Evolutionary conservation across 1,139 yeast genomes (phyloP), one percentile per base, ranked within the genome.

Genomic region (Yamadazyma taylorii): DNA sequence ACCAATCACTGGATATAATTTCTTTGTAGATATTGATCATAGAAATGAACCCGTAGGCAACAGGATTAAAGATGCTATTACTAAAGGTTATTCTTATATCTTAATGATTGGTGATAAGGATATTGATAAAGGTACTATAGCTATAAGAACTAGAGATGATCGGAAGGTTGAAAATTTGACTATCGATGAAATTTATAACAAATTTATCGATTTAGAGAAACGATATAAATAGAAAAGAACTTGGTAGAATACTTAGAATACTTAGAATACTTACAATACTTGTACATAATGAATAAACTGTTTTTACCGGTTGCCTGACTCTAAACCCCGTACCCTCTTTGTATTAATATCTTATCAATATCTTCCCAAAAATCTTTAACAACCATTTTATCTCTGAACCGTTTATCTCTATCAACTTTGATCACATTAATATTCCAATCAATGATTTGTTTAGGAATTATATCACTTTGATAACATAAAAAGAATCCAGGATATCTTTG

Each of bases 401-500:
- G 72, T 56, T 81, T 85, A 35, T 78, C 81, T 51, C 95, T 80
- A 55, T 92, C 97, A 10, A 94, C 72, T 35, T 76, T 77, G 38
- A 90, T 75, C 34, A 79, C 79, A 45, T 79, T 78, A 8, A 92
- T 95, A 56, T 92, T 92, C 98, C 98, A 92, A 40, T 83, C 85
- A 43, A 75, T 74, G 29, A 90, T 78, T 41, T 79, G 79, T 27
- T 73, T 72, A 4, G 97, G 97, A 2, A 88, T 70, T 1, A 81
- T 74, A 48, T 92, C 98, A 26, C 90, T 94, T 40, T 73, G 77
- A 60, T 80, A 89, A 34, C 82, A 74, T 50, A 89, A 72, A 51
- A 79, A 85, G 55, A 81, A 89, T 1, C 98, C 98, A 41, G 85
- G 80, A 45, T 86, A 86, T 50, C 79, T 81, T 53, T 85, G 95